A percentile compares a stretch with the other conserved stretches of the same genome.
Conservation (phyloP, 73 alveolate genomes). For the Durusdinium trenchii region DNA sequence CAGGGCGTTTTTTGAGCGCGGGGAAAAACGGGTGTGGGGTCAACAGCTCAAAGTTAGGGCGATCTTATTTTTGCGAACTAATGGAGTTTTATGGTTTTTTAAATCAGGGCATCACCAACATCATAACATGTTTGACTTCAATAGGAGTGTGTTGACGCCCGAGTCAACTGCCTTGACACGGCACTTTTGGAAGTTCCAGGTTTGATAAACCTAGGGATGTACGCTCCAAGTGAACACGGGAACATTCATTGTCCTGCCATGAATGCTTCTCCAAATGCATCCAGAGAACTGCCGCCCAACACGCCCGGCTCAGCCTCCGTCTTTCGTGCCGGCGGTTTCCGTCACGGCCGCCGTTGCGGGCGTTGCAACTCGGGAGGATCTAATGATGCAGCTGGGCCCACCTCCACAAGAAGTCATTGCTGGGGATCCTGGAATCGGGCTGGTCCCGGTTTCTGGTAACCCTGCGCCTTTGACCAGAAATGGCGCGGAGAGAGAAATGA, state of each 20-base stretch:
- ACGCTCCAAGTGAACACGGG: not conserved
- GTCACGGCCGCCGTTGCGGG: not conserved
- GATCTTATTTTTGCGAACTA: too few relatives aligned
- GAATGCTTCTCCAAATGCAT: not conserved
- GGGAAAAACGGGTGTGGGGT: too few relatives aligned
- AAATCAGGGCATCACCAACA: too few relatives aligned
- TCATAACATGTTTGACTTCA: too few relatives aligned
- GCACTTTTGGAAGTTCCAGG: not conserved
- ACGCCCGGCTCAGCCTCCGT: not conserved
- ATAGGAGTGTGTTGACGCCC: too few relatives aligned
- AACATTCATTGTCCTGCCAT: not conserved
- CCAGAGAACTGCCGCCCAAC: not conserved
- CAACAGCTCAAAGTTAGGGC: too few relatives aligned
- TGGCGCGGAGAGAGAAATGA: not conserved
- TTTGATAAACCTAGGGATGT: not conserved
- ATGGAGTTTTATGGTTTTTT: too few relatives aligned
- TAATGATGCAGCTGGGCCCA: constrained; percentile 57
- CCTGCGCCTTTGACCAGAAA: not conserved
- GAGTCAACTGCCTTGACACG: too few relatives aligned
- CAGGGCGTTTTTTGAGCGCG: too few relatives aligned
- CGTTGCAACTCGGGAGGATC: not conserved
- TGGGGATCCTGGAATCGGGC: not conserved
- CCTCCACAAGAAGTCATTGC: constrained; percentile 79
- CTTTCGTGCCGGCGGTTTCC: not conserved
- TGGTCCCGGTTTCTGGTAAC: not conserved